Percentiles rank a stretch among this genome's conserved stretches.
Conservation (phyloP, 169 alveolate species). For the Amoebophrya sp. region DNA sequence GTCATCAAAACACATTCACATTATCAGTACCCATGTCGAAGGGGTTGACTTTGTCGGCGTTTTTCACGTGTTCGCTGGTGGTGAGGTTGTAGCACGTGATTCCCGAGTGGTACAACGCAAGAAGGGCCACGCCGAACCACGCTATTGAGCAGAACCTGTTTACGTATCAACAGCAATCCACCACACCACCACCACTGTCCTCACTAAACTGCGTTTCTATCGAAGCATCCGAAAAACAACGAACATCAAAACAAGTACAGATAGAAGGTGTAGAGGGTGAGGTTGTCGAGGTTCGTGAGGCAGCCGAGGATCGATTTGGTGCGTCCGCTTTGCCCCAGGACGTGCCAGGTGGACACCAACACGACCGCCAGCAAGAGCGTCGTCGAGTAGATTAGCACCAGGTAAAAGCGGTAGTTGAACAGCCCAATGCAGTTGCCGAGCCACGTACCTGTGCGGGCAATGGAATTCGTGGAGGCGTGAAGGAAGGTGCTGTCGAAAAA, state of each 20-base stretch:
- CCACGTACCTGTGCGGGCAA: not conserved
- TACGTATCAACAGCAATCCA: too few species aligned
- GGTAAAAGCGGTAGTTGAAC: constrained; percentile 2
- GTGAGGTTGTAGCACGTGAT: constrained; percentile 5
- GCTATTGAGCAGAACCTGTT: not conserved
- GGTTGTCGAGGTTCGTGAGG: not conserved
- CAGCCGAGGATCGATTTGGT: too few species aligned
- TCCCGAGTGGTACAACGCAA: not conserved
- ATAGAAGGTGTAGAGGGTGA: not conserved
- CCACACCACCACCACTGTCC: too few species aligned
- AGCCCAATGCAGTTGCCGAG: constrained; percentile 12
- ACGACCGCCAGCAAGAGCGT: not conserved
- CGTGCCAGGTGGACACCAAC: not conserved
- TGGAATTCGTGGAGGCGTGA: too few species aligned
- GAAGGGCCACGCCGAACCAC: not conserved
- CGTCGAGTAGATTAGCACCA: not conserved
- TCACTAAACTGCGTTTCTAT: too few species aligned
- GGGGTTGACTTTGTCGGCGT: constrained; percentile 5
- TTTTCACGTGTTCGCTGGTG: constrained; percentile 15
- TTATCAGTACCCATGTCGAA: constrained; percentile 6
- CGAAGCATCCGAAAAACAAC: too few species aligned
- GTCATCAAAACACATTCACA: not conserved
- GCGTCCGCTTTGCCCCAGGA: too few species aligned
- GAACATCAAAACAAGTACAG: too few species aligned
- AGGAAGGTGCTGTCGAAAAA: too few species aligned